Evolutionary conservation across 805 yeast species (phyloP), one percentile per base, ranked within the genome.

Genomic region (Candida pini): DNA sequence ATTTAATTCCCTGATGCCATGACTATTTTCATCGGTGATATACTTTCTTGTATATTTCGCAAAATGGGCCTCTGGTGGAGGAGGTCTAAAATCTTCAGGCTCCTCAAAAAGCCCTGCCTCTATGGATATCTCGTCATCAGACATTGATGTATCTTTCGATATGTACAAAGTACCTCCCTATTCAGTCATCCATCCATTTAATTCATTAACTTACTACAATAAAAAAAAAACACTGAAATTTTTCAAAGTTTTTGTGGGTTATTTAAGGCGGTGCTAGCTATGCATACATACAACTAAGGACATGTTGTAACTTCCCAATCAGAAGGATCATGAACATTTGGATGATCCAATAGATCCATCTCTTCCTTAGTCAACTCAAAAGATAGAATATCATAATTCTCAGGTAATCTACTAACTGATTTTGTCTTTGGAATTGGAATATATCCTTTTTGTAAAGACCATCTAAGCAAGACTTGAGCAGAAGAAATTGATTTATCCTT

Each of bases 221-320:
- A n/a, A n/a, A n/a, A n/a, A n/a, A n/a, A n/a, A n/a, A n/a, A n/a
- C n/a, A n/a, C n/a, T n/a, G n/a, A n/a, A n/a, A n/a, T n/a, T n/a
- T n/a, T n/a, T n/a, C n/a, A n/a, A n/a, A n/a, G n/a, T n/a, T n/a
- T n/a, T n/a, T n/a, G n/a, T n/a, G n/a, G n/a, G n/a, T n/a, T n/a
- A n/a, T n/a, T n/a, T n/a, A n/a, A n/a, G n/a, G n/a, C n/a, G n/a
- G n/a, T n/a, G n/a, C n/a, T n/a, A n/a, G n/a, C n/a, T n/a, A n/a
- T n/a, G n/a, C n/a, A n/a, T n/a, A n/a, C n/a, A n/a, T n/a, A 9
- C 5, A 20, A 26, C 45, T 47, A 69, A 31, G 79, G 76, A 17
- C 75, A 76, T 44, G 73, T 73, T 4, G 81, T 75, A 38, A 81
- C 78, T 49, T 80, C 87, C 87, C 87, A 81, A 47, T 79, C 87